A percentile compares a stretch with the other conserved stretches of the same genome.
Evolutionary conservation across 495 filamentous ascomycete genomes (phyloP).

Genomic region (Melanomma pulvis-pyrius): DNA sequence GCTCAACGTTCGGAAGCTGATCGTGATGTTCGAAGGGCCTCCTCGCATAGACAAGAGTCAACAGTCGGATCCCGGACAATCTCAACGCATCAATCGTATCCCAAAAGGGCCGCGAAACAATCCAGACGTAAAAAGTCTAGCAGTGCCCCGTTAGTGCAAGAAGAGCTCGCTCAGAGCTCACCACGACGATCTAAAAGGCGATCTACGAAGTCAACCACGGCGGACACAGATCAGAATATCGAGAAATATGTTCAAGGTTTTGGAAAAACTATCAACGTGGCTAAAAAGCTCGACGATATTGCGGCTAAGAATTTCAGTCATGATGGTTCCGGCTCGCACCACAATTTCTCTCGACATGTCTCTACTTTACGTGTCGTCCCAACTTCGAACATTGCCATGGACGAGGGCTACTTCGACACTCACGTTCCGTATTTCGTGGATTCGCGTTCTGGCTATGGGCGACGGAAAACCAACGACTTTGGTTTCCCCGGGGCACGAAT

Average conservation of each 20-base stretch:
- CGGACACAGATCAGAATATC: neutral
- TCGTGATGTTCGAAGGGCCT: constrained; percentile 16
- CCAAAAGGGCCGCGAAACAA: neutral
- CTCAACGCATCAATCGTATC: neutral
- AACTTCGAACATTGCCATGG: neutral
- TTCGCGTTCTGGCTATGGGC: constrained; percentile 20
- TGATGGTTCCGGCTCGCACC: constrained; percentile 16
- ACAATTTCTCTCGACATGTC: constrained; percentile 2
- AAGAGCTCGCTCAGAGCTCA: neutral
- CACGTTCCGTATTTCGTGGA: constrained; percentile 23
- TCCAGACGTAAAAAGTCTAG: neutral
- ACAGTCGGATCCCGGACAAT: neutral
- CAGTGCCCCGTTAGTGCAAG: constrained; percentile 4
- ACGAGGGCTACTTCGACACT: constrained; percentile 12
- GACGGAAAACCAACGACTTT: constrained; percentile 31
- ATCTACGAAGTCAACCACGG: neutral
- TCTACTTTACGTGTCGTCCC: neutral
- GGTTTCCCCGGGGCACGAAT: constrained; percentile 34
- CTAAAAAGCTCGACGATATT: neutral
- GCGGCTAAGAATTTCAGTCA: constrained; percentile 9
- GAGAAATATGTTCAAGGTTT: constrained; percentile 16
- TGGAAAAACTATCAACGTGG: constrained; percentile 5
- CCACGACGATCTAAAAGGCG: neutral
- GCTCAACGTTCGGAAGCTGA: constrained; percentile 1
- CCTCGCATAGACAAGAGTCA: neutral